phyloP scores from a whole-genome alignment of 805 yeast species.

The Spencermartinsiella europaea region DNA sequence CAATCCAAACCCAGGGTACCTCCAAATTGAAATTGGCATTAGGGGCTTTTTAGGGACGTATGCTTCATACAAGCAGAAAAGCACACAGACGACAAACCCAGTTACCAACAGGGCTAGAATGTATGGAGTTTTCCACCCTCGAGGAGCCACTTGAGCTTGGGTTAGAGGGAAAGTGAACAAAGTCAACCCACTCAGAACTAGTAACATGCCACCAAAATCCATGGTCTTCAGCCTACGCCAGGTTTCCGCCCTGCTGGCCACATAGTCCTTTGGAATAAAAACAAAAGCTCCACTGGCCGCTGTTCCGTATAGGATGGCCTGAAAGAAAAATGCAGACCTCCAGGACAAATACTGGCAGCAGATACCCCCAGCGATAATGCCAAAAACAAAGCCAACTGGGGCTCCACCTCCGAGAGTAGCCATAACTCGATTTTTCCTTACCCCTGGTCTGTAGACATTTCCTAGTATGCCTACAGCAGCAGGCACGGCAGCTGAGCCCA shows the following conservation, averaged over 20 bases:
- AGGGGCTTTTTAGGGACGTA: conserved; percentile 40
- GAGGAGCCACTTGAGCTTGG: conserved; percentile 38
- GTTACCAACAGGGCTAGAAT: conserved; percentile 41
- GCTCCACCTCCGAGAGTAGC: conserved; percentile 44
- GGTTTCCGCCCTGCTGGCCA: conserved; percentile 24
- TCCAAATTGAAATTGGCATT: conserved; percentile 45
- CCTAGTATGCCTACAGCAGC: conserved; percentile 46
- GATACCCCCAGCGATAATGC: conserved; percentile 42
- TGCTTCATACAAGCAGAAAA: conserved; percentile 37
- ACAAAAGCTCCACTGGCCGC: conserved; percentile 27
- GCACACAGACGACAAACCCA: conserved; percentile 33
- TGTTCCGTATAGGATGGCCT: conserved; percentile 36
- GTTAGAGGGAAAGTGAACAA: conserved; percentile 42
- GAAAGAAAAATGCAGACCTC: conserved; percentile 40
- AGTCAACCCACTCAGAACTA: conserved; percentile 38
- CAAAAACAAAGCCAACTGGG: conserved; percentile 43
- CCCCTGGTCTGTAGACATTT: conserved; percentile 36
- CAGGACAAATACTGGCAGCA: conserved; percentile 37
- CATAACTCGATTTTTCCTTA: conserved; percentile 40
- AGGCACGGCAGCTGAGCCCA: conserved; percentile 42
- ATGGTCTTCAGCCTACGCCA: conserved; percentile 25
- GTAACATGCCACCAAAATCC: conserved; percentile 42
- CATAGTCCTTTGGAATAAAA: conserved; percentile 36
- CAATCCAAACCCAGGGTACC: conserved; percentile 35
- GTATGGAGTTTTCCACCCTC: conserved; percentile 45